Evolutionary conservation across 805 yeast genomes (phyloP).

Genomic region (Yamadazyma laniorum): DNA sequence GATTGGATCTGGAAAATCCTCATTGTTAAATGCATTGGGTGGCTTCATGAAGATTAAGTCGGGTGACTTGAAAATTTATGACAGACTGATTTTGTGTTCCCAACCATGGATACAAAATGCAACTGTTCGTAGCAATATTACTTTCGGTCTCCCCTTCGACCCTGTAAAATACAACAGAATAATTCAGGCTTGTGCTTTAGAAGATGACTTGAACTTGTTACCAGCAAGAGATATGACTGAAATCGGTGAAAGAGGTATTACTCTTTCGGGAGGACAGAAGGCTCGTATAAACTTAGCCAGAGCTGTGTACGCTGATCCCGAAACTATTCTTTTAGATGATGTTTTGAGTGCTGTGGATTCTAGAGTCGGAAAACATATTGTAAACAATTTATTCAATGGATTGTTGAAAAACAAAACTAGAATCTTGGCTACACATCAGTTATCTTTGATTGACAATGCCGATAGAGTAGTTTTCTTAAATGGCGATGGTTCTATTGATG

Average conservation of each 20-base stretch:
- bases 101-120: conserved; percentile 46
- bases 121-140: conserved; percentile 39
- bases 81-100: conserved; percentile 34
- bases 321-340: conserved; percentile 39
- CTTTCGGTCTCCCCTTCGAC: conserved; percentile 36
- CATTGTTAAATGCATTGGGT: conserved; percentile 39
- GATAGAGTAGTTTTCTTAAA: conserved; percentile 38
- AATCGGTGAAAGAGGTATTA: conserved; percentile 46
- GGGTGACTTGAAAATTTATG: conserved; percentile 26
- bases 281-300: conserved; percentile 46
- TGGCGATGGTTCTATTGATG: conserved; percentile 42
- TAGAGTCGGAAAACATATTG: conserved; percentile 42
- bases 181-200: conserved; percentile 38
- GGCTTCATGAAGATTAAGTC: conserved; percentile 35
- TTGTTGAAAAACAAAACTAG: conserved; percentile 33
- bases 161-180: conserved; percentile 25
- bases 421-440: conserved; percentile 44
- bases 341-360: conserved; percentile 46
- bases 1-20: conserved; percentile 45
- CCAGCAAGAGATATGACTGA: conserved; percentile 41
- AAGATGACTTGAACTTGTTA: conserved; percentile 33
- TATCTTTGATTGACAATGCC: conserved; percentile 37
- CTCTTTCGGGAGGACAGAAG: conserved; percentile 46
- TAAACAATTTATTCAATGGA: conserved; percentile 33
- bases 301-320: conserved; percentile 36